Conservation (phyloP, 1,139 yeast species). For the Saccharomyces pastorianus region DNA sequence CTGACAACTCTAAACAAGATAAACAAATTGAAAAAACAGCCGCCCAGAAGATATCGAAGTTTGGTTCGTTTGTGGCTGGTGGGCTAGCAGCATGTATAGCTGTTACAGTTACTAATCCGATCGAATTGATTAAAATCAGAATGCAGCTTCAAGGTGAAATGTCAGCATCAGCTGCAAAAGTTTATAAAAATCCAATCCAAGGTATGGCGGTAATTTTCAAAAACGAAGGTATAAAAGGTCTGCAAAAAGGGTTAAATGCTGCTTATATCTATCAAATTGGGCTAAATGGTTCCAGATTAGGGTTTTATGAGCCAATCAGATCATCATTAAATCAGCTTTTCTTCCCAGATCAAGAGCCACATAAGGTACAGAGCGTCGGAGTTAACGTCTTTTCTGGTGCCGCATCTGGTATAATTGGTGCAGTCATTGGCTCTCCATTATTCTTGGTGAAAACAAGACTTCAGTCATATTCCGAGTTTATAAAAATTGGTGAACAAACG, state of each 20-base stretch:
- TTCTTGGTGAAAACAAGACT: slow-evolving; percentile 89
- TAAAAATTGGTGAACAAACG: slow-evolving; percentile 84
- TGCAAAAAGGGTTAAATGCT: slow-evolving; percentile 78
- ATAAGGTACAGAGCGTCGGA: slow-evolving; percentile 49
- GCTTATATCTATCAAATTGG: slow-evolving; percentile 86
- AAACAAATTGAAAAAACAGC: slow-evolving; percentile 31
- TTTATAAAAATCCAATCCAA: slow-evolving; percentile 78
- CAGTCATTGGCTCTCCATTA: slow-evolving; percentile 82
- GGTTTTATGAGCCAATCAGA: slow-evolving; percentile 85
- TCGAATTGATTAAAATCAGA: slow-evolving; percentile 86
- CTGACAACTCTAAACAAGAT: slow-evolving; percentile 6
- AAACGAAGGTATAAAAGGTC: slow-evolving; percentile 79
- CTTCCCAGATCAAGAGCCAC: slow-evolving; percentile 46
- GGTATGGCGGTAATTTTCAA: slow-evolving; percentile 67
- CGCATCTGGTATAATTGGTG: slow-evolving; percentile 81
- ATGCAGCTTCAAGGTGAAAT: slow-evolving; percentile 96
- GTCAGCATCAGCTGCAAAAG: slow-evolving; percentile 44
- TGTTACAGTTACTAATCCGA: slow-evolving; percentile 92
- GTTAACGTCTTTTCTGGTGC: slow-evolving; percentile 79
- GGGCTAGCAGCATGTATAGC: slow-evolving; percentile 97
- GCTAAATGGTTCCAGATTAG: slow-evolving; percentile 87
- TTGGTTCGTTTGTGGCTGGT: slow-evolving; percentile 88
- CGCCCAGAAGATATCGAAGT: slow-evolving; percentile 47
- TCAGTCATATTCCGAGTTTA: slow-evolving; percentile 72
- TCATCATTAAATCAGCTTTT: slow-evolving; percentile 47